Evolutionary conservation across 805 yeast genomes (phyloP), one percentile per base, ranked within the genome.

Genomic region (Sugiyamaella valdiviana): DNA sequence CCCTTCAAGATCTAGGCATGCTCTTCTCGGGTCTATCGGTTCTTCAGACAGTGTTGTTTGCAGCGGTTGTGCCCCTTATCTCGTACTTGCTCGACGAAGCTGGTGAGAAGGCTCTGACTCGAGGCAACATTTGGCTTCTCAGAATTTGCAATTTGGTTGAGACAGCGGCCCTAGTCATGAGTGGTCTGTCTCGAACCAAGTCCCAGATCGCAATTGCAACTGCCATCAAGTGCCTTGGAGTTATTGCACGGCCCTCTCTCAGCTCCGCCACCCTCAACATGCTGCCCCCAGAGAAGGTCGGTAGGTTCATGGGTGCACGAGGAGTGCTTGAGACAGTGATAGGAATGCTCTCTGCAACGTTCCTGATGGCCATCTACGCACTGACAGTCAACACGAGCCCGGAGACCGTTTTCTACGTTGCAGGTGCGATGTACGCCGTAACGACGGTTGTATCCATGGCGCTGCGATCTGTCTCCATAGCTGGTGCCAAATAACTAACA

Each of bases 231-330:
- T 24, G 39, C 20, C 12, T 24, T 17, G 45, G 45, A 17, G 45
- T 24, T 19, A 19, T 42, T 16, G 32, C 45, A 12, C 38, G 45
- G 15, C 45, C 45, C 23, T 17, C 26, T 7, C 26, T 42, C 10
- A 29, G 45, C 24, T 42, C 45, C 12, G 45, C 45, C 26, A 32
- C 17, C 14, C 2, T 42, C 7, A 17, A 21, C 7, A 15, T n/a
- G 5, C 12, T 42, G 12, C 45, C 45, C 6, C 12, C 45, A 22
- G 21, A 32, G 20, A 5, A 32, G 22, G 36, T 42, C n/a, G 45
- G 45, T 2, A 12, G 12, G 16, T 42, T 42, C 32, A 19, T 42
- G 45, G 45, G 45, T 5, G 45, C 45, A 4, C 19, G 39, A 12
- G 26, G 26, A 14, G 17, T 29, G 16, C 16, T 42, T n/a, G 45